These are phyloP conservation scores for Botrytis byssoidea DNA, from an alignment of 2,329 filamentous ascomycete genomes.

Conservation along the genomic window DNA sequence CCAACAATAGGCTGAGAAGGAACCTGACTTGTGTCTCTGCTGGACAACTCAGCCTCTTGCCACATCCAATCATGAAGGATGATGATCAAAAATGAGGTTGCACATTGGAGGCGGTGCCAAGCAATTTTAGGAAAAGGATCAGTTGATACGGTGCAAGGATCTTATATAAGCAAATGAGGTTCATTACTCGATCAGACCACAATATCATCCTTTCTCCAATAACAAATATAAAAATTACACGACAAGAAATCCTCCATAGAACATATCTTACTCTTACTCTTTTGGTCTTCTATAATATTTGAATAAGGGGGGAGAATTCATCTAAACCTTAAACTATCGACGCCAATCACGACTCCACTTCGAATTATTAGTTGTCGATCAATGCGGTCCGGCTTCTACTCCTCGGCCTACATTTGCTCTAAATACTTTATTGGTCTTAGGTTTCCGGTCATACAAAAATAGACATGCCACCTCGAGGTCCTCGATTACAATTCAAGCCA, in stretches of 20 bases:
- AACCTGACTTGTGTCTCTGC: neutral
- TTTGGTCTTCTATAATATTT: neutral
- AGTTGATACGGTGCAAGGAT: neutral
- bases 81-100: conserved; percentile 12
- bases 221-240: neutral
- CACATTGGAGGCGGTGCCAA: conserved; percentile 6
- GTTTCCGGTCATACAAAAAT: neutral
- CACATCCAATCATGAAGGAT: conserved; percentile 13
- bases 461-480: neutral
- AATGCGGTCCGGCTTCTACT: neutral
- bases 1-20: conserved; percentile 5
- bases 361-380: neutral
- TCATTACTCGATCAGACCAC: neutral
- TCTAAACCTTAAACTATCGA: neutral
- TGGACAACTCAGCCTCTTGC: conserved; percentile 12
- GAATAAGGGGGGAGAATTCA: neutral
- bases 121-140: conserved; percentile 12
- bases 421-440: neutral
- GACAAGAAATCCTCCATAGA: neutral
- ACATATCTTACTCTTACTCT: neutral
- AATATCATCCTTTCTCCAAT: neutral
- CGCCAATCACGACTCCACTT: conserved; percentile 3
- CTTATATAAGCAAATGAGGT: conserved; percentile 6
- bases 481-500: neutral
- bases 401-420: neutral